Base-by-base conservation (phyloP, 176 grass and related monocot genomes). In the Saccharum spontaneum region DNA sequence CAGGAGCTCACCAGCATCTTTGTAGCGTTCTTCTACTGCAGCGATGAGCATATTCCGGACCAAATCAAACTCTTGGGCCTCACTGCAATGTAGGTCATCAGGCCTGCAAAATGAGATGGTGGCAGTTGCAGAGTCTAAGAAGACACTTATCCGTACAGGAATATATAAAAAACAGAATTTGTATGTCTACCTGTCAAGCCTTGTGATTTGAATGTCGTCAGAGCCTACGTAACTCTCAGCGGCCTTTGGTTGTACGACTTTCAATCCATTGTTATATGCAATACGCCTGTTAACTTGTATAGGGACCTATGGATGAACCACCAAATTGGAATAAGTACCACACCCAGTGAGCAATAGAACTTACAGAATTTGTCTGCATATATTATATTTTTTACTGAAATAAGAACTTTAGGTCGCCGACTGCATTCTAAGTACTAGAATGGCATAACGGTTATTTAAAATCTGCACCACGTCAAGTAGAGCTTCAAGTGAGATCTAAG, bases 261-360 rank as follows among this genome's bases (percentile, higher is more conserved):
- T 95, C 90, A 98, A 82, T 75, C 97, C 97, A 68, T 95, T 92
- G 85, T 83, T 96, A 82, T 89, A 85, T 26, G 89, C 97, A 61
- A 98, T 90, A 54, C 82, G 79, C 79, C 85, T 92, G 37, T 94
- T 95, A n/a, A 95, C 97, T 79, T 95, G 97, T 92, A 98, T 98
- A 55, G 91, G 97, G 71, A 92, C 97, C 97, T 95, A 77, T 17
- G 63, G 23, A 48, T 79, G 81, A 50, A 76, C 12, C 6, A 52
- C 6, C 0, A 84, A 69, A 24, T 41, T 75, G 49, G 50, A 59
- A 36, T 71, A 57, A 71, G 52, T 69, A 63, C 31, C 63, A 69
- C 15, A 85, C 71, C 7, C 54, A 89, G 8, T 54, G 38, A 85
- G 43, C 30, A 71, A 77, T 50, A 73, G 8, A 90, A 40, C 18